Base-by-base conservation (phyloP, 768 basidiomycete species). In the Dentipellis sp. region DNA sequence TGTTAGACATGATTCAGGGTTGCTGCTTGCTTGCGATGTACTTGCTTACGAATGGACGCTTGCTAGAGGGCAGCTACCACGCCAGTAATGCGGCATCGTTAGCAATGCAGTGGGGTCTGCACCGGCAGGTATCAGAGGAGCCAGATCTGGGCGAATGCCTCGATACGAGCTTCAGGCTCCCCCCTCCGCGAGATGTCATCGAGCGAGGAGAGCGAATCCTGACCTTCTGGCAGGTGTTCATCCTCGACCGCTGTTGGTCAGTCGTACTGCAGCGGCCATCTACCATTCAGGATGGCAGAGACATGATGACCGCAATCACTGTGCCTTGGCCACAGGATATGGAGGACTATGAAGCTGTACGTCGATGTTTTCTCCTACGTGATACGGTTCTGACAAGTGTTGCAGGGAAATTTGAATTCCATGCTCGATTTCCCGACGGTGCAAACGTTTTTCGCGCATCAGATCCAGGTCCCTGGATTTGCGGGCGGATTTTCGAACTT, bases 171-270 rank as follows among this genome's bases (percentile, higher is more conserved):
- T 76, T 76, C 58, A 77, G 80, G 45, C 71, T 83, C 50, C 81
- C 81, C 47, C 84, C 82, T 2, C 71, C 79, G 1, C 80, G 80
- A 65, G 78, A 78, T 60, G 71, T 77, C 40, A 67, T 83, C 50
- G 80, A 82, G 60, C 82, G 84, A 47, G 85, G 83, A 49, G 86
- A 90, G 65, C 75, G 86, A 42, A 82, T 89, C 55, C 68, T 83
- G 39, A 77, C 88, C 0, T 92, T 92, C 62, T 92, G 89, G 89
- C 86, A 90, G 65, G 86, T 88, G 10, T 92, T 83, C 68, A 80
- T 81, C 63, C 73, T 91, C 60, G 89, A 92, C 68, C 80, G 84
- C 34, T 88, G 86, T 64, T 90, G 88, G 86, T 88, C 88, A 19
- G 82, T 84, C 5, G 78, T 82, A 10, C 75, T 90, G 6, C 83